Evolutionary conservation across 345 rosid genomes (phyloP).

Genomic region (Rubroshorea leprosula): DNA sequence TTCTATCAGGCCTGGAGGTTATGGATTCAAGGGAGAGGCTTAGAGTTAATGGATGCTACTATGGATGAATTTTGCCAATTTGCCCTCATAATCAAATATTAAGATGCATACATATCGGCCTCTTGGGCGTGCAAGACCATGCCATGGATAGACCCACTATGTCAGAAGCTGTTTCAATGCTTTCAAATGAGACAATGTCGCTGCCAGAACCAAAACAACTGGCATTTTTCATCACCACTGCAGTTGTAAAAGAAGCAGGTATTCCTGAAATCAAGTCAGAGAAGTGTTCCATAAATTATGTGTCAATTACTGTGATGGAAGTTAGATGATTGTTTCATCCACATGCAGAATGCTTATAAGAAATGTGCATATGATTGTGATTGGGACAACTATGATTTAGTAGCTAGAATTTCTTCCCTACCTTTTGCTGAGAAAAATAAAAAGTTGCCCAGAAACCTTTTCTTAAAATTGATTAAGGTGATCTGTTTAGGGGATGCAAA

Average conservation of each 20-base stretch:
- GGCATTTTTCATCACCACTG: background rate
- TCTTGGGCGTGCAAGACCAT: constrained; percentile 10
- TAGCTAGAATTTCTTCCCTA: no score
- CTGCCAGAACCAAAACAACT: constrained; percentile 15
- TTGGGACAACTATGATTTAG: no score
- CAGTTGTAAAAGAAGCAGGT: background rate
- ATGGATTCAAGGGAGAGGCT: constrained; percentile 7
- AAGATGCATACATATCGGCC: constrained; percentile 8
- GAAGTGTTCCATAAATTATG: constrained; percentile 1
- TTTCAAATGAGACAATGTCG: background rate
- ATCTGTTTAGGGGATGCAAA: no score
- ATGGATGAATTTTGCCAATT: background rate
- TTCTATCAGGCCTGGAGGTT: constrained; percentile 12
- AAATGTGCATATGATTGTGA: no score
- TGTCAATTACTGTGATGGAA: constrained; percentile 10
- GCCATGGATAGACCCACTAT: constrained; percentile 14
- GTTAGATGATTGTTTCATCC: constrained; percentile 7
- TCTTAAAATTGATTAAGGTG: no score
- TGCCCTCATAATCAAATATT: background rate
- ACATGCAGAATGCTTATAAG: no score
- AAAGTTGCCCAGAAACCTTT: no score
- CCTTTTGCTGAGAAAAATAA: no score
- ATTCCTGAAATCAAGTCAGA: background rate
- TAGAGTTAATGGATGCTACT: constrained; percentile 10
- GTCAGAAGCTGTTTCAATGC: constrained; percentile 18